Conservation (phyloP, 345 rosid species). For the Ceriops zippeliana region DNA sequence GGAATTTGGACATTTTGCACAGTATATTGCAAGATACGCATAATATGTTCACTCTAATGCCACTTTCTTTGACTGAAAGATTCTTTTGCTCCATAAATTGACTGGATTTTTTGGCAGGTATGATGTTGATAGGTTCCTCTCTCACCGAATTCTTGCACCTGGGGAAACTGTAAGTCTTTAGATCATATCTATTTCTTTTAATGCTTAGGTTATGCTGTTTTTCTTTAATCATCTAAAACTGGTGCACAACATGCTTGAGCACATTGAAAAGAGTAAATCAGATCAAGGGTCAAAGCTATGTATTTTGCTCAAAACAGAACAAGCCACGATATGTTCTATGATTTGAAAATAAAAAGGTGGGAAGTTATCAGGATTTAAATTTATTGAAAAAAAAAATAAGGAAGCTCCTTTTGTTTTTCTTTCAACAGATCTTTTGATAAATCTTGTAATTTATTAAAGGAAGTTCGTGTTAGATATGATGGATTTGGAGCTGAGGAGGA, state of each 20-base stretch:
- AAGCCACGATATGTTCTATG: too few species aligned
- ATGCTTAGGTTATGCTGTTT: neutral
- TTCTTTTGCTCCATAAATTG: neutral
- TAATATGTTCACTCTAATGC: neutral
- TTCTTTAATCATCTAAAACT: neutral
- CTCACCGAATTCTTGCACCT: slow-evolving; percentile 42
- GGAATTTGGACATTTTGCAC: neutral
- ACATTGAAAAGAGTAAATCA: too few species aligned
- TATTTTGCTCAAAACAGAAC: neutral
- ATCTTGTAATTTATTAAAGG: slow-evolving; percentile 45
- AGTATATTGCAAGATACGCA: too few species aligned
- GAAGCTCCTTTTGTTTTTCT: neutral
- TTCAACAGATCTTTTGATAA: slow-evolving; percentile 18
- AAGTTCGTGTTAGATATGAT: slow-evolving; percentile 63
- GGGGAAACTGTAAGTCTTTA: slow-evolving; percentile 59
- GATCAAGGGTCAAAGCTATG: too few species aligned
- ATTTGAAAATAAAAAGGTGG: too few species aligned
- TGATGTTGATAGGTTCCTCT: slow-evolving; percentile 52
- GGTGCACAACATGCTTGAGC: neutral
- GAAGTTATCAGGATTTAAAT: too few species aligned
- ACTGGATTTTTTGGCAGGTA: slow-evolving; percentile 46
- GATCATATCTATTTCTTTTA: slow-evolving; percentile 1
- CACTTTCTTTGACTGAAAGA: neutral
- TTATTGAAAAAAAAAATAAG: too few species aligned
- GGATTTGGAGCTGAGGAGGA: slow-evolving; percentile 76